phyloP scores from a whole-genome alignment of 164 flowering plant species.

The Tinospora cordifolia region DNA sequence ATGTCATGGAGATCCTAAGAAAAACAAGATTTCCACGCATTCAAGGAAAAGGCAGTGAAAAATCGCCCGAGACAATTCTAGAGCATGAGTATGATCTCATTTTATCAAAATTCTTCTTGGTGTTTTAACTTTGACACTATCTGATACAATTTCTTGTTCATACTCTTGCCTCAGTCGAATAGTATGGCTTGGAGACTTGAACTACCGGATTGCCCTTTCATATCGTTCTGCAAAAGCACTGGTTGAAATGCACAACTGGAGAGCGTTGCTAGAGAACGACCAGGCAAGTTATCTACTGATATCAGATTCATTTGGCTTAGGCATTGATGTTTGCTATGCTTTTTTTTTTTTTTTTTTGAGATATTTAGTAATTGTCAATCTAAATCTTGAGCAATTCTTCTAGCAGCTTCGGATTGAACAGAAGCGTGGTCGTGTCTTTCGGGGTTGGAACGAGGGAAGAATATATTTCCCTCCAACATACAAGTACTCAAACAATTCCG shows the following conservation, averaged over 20 bases:
- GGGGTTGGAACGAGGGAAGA: conserved; percentile 79
- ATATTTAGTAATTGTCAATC: conserved; percentile 9
- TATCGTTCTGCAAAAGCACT: conserved; percentile 90
- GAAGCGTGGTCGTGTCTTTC: conserved; percentile 62
- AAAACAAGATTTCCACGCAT: conserved; percentile 95
- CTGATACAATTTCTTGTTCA: neutral
- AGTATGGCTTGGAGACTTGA: conserved; percentile 97
- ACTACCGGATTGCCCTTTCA: conserved; percentile 84
- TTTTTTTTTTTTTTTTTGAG: neutral
- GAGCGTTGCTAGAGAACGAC: conserved; percentile 77
- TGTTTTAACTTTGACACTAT: neutral
- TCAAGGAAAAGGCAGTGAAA: conserved; percentile 62
- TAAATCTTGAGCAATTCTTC: conserved; percentile 9
- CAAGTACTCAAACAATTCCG: conserved; percentile 88
- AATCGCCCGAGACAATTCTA: conserved; percentile 77
- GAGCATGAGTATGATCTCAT: conserved; percentile 73
- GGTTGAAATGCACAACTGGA: conserved; percentile 96
- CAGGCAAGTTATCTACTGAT: conserved; percentile 50
- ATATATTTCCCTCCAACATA: conserved; percentile 93
- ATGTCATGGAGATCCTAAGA: conserved; percentile 93
- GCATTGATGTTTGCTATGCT: neutral
- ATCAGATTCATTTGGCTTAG: neutral
- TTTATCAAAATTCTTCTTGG: neutral
- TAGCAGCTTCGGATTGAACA: conserved; percentile 73
- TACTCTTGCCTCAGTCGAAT: conserved; percentile 53